Base-by-base conservation (phyloP, 139 green algal species). In the Asterochloris sp. region DNA sequence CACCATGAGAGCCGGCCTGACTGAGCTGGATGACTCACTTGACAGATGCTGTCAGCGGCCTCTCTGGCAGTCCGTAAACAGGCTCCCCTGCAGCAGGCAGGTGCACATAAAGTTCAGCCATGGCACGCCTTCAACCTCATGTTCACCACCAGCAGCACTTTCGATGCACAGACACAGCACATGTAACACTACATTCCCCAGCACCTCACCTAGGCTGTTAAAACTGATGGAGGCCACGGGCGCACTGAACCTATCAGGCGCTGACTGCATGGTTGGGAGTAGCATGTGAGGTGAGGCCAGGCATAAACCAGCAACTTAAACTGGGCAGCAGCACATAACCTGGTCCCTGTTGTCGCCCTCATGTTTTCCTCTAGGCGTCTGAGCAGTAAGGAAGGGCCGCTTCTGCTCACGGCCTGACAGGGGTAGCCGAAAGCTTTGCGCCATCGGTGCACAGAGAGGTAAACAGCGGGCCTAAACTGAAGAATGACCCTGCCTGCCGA, bases 371-470 rank as follows among this genome's bases (percentile, higher is more conserved):
- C 62, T 74, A 13, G 78, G 78, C 15, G 78, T 82, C 47, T 83
- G 76, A 28, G 78, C 78, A 16, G 78, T 83, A 15, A 83, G 76
- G 78, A 83, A 83, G 54, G 78, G 67, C 29, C 76, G 76, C 78
- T 83, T 76, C 12, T 28, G 21, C 38, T 26, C 76, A 19, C 67
- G 24, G 15, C 67, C 67, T 69, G 67, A 66, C 19, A 77, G 60
- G 15, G 67, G 47, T 12, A 24, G 9, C 1, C 71, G 16, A 8
- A 19, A 47, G 62, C 6, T 24, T 6, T n/a, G 16, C 62, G 74
- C 26, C 71, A 24, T 16, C 8, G 9, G n/a, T 4, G 71, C 66
- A 71, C 66, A 21, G 21, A 21, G 21, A 23, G 4, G 19, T 21
- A 71, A 26, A 26, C 66, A 71, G 66, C 21, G 21, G 21, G 66